Evolutionary conservation across 345 rosid genomes (phyloP), one percentile per base, ranked within the genome.

Genomic region (Psidium friedrichsthalianum): DNA sequence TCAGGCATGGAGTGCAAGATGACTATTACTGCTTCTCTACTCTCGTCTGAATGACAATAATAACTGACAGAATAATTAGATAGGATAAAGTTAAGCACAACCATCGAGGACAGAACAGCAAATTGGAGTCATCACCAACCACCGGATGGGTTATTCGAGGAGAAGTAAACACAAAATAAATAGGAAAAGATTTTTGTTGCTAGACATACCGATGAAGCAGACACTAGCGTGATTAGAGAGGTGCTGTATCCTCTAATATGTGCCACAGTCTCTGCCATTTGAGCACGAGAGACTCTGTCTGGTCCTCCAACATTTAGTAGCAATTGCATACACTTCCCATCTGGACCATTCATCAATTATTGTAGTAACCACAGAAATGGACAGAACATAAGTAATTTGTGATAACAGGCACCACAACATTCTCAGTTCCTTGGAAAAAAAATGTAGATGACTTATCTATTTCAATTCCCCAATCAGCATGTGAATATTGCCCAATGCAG

Each of bases 181-280:
- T 69, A 69, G 78, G 36, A 32, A 32, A 69, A 8, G 84, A 61
- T 82, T 29, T 1, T 18, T 44, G 52, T 47, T 80, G 47, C 42
- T 29, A 8, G 52, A 90, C 92, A 74, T 88, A 95, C 98, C 36
- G 96, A 91, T 87, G 96, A 92, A 82, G 98, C 95, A 86, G 98
- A 91, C 36, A 94, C 94, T 59, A 90, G 88, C 84, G 90, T 94
- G 89, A 95, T 94, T 87, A 93, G 91, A 51, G 96, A 91, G 32
- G 87, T 36, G 87, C 85, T 85, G 82, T 94, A 85, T 87, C 98
- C 98, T 90, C 93, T 90, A 84, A 94, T 83, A 82, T 90, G 86
- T 27, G 97, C 97, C 86, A 95, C 96, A 27, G 88, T 87, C 90
- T 97, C 93, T 1, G 99, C 99, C 98, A 97, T 97, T 87, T 95